A percentile compares a stretch with the other conserved stretches of the same genome.
phyloP scores from a whole-genome alignment of 1,139 yeast genomes.

The Yamadazyma aaseri region DNA sequence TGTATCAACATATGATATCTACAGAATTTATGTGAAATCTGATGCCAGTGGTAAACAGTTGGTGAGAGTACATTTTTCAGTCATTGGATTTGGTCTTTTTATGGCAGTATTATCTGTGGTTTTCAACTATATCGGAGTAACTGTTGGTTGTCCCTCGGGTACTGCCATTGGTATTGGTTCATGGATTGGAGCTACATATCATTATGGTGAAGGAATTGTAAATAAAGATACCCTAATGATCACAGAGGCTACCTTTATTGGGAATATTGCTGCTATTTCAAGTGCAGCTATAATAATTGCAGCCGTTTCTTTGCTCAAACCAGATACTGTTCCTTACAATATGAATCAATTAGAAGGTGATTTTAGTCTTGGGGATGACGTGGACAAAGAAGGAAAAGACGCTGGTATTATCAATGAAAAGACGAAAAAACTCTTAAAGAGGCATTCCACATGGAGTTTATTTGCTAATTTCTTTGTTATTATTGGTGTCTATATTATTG shows the following conservation, averaged over 20 bases:
- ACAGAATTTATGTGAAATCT: slow-evolving; percentile 32
- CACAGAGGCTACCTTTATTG: slow-evolving; percentile 30
- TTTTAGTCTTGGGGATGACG: slow-evolving; percentile 31
- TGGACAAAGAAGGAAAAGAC: slow-evolving; percentile 25
- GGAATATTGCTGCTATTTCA: slow-evolving; percentile 31
- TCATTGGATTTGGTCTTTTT: slow-evolving; percentile 24
- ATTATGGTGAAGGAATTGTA: slow-evolving; percentile 21
- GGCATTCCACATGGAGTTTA: slow-evolving; percentile 22
- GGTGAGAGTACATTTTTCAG: slow-evolving; percentile 26
- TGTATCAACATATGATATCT: slow-evolving; percentile 34
- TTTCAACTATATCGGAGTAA: slow-evolving; percentile 30
- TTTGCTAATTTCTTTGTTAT: slow-evolving; percentile 22
- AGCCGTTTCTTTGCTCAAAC: slow-evolving; percentile 25
- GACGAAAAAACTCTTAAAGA: slow-evolving; percentile 20
- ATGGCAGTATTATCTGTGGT: slow-evolving; percentile 31
- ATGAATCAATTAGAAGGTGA: slow-evolving; percentile 17
- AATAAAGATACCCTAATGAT: slow-evolving; percentile 24
- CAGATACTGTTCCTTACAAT: slow-evolving; percentile 24
- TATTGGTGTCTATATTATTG: slow-evolving; percentile 26
- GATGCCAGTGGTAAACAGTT: slow-evolving; percentile 31
- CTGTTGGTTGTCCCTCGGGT: slow-evolving; percentile 39
- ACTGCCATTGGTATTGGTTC: slow-evolving; percentile 43
- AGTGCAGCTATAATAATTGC: slow-evolving; percentile 24
- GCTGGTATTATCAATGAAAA: slow-evolving; percentile 20
- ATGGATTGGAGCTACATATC: slow-evolving; percentile 39